Evolutionary conservation across 2,329 filamentous ascomycete genomes (phyloP), one percentile per base, ranked within the genome.

Genomic region (Fusarium nelsonii): DNA sequence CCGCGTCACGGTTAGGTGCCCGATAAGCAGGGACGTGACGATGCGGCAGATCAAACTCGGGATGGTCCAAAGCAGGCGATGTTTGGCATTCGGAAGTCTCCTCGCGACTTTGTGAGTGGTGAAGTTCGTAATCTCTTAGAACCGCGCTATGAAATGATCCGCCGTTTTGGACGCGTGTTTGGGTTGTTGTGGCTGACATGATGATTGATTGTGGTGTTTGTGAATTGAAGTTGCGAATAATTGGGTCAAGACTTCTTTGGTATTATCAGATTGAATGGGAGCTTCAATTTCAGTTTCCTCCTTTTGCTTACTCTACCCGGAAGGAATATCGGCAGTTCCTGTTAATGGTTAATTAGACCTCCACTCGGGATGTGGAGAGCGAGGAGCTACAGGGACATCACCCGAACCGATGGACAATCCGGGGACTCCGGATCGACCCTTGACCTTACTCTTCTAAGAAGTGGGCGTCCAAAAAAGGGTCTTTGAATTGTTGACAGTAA

Each of bases 321-420:
- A 18, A 12, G 48, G 34, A 30, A 18, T 26, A 23, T 40, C 34
- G 48, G 48, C 34, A 28, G 12, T 30, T 40, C 20, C 18, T 9
- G 33, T 51, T 16, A 14, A 4, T 23, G 23, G 34, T 18, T 45
- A 23, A 23, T 23, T 23, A 23, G 48, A 65, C 36, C 46, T 44
- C 65, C 51, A 58, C 51, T 69, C 66, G 66, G 66, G 53, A 69
- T 69, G 66, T 69, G 66, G 66, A 69, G 65, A 23, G 51, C n/a
- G n/a, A 15, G 0, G 11, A 3, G 8, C 26, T 28, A 18, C 11
- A 32, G 23, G 5, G 39, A 49, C 36, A 33, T 44, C 55, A 57
- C 66, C 65, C 66, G 66, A 63, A 52, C 55, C 39, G 34, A 43
- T 32, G 54, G 28, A 12, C 34, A 37, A 66, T 49, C 50, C 41